Base-by-base conservation (phyloP, 2,329 filamentous ascomycete genomes). In the Cladosporium sp. region DNA sequence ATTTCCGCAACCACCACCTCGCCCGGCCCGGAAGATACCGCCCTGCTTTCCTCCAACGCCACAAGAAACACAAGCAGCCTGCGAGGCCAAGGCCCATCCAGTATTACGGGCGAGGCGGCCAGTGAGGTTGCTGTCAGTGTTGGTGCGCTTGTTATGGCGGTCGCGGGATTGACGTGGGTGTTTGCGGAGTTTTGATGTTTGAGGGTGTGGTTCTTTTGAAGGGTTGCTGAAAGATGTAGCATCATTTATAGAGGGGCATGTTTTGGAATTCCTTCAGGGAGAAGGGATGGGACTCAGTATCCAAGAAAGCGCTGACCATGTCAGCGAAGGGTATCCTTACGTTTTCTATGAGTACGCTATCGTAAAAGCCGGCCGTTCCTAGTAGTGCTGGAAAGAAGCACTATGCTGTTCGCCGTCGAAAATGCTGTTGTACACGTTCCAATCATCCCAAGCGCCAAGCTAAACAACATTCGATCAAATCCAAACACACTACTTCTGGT, bases 401-500 rank as follows among this genome's bases (percentile, higher is more conserved):
- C n/a, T 28, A 28, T 21, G 36, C 15, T 11, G 18, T 14, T 47
- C 34, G 51, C 51, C 8, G 7, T n/a, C 11, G 11, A n/a, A 21
- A 49, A 57, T 44, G 24, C 32, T 64, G 51, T 64, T 57, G 34
- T 54, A 62, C 52, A 61, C 12, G 30, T 26, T 18, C 32, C 58
- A 34, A 34, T 30, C 57, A 34, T 44, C n/a, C 52, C 32, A 41
- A 61, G 52, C 64, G 58, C 59, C 65, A 41, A 28, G 52, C 49
- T 58, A 54, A 55, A 57, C 52, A 18, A 21, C 28, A 34, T 34
- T 55, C 28, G 32, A 55, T 7, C 30, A 57, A 44, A 47, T 57
- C 34, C 14, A 55, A 21, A 18, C 24, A 6, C 41, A 32, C 21
- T 67, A 65, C 49, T 65, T 59, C 65, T 73, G 68, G 51, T 85